These are phyloP conservation scores for Neonectria hederae DNA, from an alignment of 2,329 filamentous ascomycete species.

Conservation along the genomic window DNA sequence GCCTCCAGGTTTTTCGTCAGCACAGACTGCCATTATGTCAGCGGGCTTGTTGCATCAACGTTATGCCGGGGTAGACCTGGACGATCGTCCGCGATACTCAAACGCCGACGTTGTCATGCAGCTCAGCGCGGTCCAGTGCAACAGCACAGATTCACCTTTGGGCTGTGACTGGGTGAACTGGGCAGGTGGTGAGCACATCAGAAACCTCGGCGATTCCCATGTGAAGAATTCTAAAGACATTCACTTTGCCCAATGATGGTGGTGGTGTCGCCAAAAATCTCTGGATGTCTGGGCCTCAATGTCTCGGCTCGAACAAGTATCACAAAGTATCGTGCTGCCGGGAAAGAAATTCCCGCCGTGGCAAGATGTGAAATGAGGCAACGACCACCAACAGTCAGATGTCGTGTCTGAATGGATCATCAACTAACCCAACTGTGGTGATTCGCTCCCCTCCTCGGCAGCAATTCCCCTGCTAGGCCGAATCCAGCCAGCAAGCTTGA, in stretches of 20 bases:
- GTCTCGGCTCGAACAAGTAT: conserved; percentile 9
- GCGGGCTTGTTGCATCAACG: background rate
- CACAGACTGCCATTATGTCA: background rate
- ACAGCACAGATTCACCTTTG: background rate
- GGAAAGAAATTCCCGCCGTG: conserved; percentile 12
- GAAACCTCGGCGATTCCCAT: conserved; percentile 10
- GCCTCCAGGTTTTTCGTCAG: background rate
- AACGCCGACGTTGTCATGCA: background rate
- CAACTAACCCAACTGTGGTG: conserved; percentile 7
- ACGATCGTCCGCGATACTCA: background rate
- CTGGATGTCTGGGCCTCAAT: conserved; percentile 2
- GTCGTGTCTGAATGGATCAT: conserved; percentile 1
- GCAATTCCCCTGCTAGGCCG: conserved; percentile 4
- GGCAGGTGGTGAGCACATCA: conserved; percentile 9
- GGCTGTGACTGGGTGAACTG: background rate
- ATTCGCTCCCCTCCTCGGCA: conserved; percentile 4
- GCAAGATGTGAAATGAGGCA: conserved; percentile 1
- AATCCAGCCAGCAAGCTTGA: conserved; percentile 8
- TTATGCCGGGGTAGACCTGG: background rate
- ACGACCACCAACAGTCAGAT: conserved; percentile 16
- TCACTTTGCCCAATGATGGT: background rate
- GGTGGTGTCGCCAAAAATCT: conserved; percentile 1
- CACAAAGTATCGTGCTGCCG: background rate
- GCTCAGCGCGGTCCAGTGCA: background rate
- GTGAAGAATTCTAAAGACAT: conserved; percentile 12